Percentiles rank a stretch among this genome's conserved stretches.
Evolutionary conservation across 805 yeast species (phyloP).

Genomic region (Sugiyamaella valdiviana): DNA sequence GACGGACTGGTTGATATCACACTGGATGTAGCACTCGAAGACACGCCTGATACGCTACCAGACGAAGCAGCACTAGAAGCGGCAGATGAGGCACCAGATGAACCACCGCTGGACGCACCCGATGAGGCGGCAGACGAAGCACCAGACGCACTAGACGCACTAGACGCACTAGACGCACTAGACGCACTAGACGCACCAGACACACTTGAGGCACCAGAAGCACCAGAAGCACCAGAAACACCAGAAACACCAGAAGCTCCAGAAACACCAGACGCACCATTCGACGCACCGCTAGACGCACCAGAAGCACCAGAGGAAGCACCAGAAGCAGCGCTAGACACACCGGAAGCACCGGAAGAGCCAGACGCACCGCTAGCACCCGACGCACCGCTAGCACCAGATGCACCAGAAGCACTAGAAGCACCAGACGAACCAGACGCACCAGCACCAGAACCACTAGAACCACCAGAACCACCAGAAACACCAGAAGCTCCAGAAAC

Average conservation of each 20-base stretch:
- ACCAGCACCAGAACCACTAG: too few relatives aligned
- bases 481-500: too few relatives aligned
- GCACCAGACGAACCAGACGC: too few relatives aligned
- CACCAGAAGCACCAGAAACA: neutral
- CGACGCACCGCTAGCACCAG: too few relatives aligned
- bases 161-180: neutral
- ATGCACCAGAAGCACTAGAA: too few relatives aligned
- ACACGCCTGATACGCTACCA: neutral
- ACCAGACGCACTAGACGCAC: neutral
- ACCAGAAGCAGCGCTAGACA: neutral
- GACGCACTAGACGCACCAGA: neutral
- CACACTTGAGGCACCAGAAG: neutral
- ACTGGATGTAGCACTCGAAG: neutral
- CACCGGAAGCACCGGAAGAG: neutral
- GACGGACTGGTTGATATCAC: neutral
- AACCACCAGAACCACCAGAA: too few relatives aligned
- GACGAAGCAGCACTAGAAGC: neutral
- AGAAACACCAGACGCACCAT: too few relatives aligned
- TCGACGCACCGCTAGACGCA: too few relatives aligned
- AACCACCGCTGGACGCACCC: neutral
- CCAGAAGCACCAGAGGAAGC: too few relatives aligned
- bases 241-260: neutral
- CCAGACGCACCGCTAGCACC: neutral
- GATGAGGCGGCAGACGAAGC: neutral
- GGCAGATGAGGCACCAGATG: neutral